Percentiles rank a stretch among this genome's conserved stretches.
These are phyloP conservation scores for Luffa aegyptiaca DNA, from an alignment of 306 rosid genomes.

Conservation along the genomic window DNA sequence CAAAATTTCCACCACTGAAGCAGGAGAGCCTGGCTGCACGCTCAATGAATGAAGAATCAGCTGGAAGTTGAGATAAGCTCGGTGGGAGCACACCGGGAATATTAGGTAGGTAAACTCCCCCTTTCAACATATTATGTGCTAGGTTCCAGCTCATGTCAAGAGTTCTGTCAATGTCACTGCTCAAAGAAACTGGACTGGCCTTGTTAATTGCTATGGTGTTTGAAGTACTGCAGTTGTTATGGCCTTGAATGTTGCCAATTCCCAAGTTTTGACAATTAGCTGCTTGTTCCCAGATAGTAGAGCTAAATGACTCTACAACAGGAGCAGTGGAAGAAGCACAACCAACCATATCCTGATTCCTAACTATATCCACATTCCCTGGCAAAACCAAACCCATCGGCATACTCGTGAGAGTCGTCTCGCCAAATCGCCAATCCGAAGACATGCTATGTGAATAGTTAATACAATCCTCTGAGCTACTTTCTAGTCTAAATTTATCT, in stretches of 20 bases:
- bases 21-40: slow-evolving; percentile 83
- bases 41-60: slow-evolving; percentile 82
- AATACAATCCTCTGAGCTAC: slow-evolving; percentile 47
- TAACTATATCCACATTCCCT: slow-evolving; percentile 33
- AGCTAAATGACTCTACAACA: slow-evolving; percentile 55
- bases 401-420: slow-evolving; percentile 39
- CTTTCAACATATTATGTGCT: slow-evolving; percentile 30
- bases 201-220: slow-evolving; percentile 34
- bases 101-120: slow-evolving; percentile 44
- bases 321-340: slow-evolving; percentile 58
- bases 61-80: slow-evolving; percentile 72
- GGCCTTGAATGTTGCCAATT: slow-evolving; percentile 42
- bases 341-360: slow-evolving; percentile 49
- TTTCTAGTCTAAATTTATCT: slow-evolving; percentile 52
- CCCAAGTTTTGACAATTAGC: slow-evolving; percentile 50
- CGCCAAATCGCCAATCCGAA: slow-evolving; percentile 66
- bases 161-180: slow-evolving; percentile 43
- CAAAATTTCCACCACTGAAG: slow-evolving; percentile 57
- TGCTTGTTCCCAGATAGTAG: slow-evolving; percentile 61
- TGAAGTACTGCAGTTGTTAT: slow-evolving; percentile 28
- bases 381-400: slow-evolving; percentile 42
- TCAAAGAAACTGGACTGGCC: slow-evolving; percentile 35
- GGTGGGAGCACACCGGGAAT: slow-evolving; percentile 40
- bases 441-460: slow-evolving; percentile 42
- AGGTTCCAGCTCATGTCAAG: slow-evolving; percentile 60